phyloP scores from a whole-genome alignment of 2,329 filamentous ascomycete species.

The Biscogniauxia mediterranea region DNA sequence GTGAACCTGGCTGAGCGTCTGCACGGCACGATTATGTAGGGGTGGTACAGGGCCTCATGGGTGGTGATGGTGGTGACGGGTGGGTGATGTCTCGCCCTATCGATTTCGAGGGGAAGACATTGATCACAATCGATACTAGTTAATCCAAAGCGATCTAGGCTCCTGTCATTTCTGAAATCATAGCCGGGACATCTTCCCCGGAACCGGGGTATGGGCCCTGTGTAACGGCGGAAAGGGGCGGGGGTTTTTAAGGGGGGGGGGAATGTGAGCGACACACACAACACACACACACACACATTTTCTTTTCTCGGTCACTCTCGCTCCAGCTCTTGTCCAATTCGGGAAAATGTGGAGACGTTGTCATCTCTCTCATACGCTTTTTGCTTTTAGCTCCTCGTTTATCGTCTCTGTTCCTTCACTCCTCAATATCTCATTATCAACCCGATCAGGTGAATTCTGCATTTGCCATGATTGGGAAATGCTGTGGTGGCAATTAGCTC shows the following conservation, averaged over 20 bases:
- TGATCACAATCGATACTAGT: not conserved
- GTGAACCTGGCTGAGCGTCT: not conserved
- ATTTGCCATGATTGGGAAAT: too few relatives aligned
- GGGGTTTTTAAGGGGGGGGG: not conserved
- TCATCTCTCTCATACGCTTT: not conserved
- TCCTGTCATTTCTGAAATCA: not conserved
- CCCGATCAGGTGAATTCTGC: too few relatives aligned
- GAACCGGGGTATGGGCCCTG: not conserved
- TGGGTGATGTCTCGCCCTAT: not conserved
- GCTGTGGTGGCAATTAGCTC: too few relatives aligned
- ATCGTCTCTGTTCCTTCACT: not conserved
- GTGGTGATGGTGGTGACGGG: too few relatives aligned
- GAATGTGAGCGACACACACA: too few relatives aligned
- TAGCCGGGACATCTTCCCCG: not conserved
- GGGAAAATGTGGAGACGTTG: not conserved
- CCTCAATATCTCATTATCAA: too few relatives aligned
- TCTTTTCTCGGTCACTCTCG: too few relatives aligned
- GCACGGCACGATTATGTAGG: not conserved
- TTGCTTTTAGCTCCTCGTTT: not conserved
- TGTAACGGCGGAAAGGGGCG: not conserved
- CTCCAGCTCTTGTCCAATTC: not conserved
- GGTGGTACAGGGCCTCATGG: not conserved
- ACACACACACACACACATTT: too few relatives aligned
- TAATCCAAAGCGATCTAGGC: not conserved
- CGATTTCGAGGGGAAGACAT: not conserved